A percentile compares a stretch with the other conserved stretches of the same genome.
Evolutionary conservation across 2,329 filamentous ascomycete species (phyloP).

Genomic region (Aspergillus sp.): DNA sequence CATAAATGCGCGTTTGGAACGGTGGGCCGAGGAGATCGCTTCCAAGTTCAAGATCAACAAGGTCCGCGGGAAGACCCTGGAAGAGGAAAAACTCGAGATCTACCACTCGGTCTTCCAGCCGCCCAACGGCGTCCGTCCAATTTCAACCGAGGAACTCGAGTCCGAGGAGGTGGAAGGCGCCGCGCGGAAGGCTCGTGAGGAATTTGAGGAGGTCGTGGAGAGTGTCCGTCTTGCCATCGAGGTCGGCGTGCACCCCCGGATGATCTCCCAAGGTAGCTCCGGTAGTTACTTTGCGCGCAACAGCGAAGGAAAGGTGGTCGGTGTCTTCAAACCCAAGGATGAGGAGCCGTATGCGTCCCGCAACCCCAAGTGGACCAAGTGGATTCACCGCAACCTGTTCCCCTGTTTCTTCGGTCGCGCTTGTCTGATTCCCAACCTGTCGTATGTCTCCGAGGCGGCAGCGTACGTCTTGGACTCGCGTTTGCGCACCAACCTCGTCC

Average conservation of each 20-base stretch:
- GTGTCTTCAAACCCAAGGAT: slow-evolving; percentile 98
- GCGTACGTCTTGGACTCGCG: slow-evolving; percentile 93
- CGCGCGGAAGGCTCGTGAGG: slow-evolving; percentile 65
- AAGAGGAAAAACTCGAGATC: slow-evolving; percentile 88
- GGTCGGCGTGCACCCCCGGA: slow-evolving; percentile 84
- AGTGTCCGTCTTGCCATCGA: slow-evolving; percentile 89
- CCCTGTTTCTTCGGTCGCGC: slow-evolving; percentile 95
- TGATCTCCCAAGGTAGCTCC: slow-evolving; percentile 96
- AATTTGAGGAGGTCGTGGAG: slow-evolving; percentile 87
- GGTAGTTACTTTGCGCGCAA: slow-evolving; percentile 97
- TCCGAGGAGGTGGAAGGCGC: slow-evolving; percentile 54
- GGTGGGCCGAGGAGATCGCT: slow-evolving; percentile 97
- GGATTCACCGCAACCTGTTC: slow-evolving; percentile 96
- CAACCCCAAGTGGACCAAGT: slow-evolving; percentile 99
- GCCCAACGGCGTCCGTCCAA: slow-evolving; percentile 79
- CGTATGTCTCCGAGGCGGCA: slow-evolving; percentile 95
- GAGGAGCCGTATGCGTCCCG: slow-evolving; percentile 96
- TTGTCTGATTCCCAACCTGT: slow-evolving; percentile 94
- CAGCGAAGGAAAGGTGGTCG: slow-evolving; percentile 86
- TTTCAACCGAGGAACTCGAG: slow-evolving; percentile 71
- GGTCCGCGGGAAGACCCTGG: slow-evolving; percentile 68
- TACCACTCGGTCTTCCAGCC: slow-evolving; percentile 96
- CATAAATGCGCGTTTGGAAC: slow-evolving; percentile 90
- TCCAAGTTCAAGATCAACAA: slow-evolving; percentile 89
- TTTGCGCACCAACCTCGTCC: slow-evolving; percentile 85